Percentiles rank a stretch among this genome's conserved stretches.
Evolutionary conservation across 139 green algal genomes (phyloP).

Genomic region (Volvox reticuliferus): DNA sequence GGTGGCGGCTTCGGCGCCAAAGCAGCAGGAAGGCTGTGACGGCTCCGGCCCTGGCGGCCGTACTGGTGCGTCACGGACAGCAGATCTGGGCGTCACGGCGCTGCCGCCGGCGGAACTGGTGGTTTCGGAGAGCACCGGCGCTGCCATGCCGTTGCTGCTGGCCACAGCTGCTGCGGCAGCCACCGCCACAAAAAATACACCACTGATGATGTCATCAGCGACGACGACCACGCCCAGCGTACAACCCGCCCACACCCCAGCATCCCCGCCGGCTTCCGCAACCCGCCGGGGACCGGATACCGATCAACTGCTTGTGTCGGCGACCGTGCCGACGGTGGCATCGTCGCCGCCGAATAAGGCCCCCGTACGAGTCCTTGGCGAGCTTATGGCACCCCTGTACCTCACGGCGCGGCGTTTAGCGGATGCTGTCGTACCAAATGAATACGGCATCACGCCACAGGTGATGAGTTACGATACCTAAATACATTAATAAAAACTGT

Average conservation of each 20-base stretch:
- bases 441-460: conserved; percentile 82
- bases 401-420: conserved; percentile 77
- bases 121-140: background rate
- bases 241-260: too few species aligned
- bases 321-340: background rate
- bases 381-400: conserved; percentile 62
- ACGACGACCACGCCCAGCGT: too few species aligned
- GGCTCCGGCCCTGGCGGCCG: background rate
- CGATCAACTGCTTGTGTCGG: too few species aligned
- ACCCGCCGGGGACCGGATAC: too few species aligned
- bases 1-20: background rate
- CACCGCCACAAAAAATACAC: too few species aligned
- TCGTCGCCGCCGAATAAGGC: too few species aligned
- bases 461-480: conserved; percentile 5
- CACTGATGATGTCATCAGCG: too few species aligned
- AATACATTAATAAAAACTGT: too few species aligned
- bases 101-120: conserved; percentile 4
- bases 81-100: background rate
- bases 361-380: background rate
- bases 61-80: too few species aligned
- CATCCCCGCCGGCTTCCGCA: too few species aligned
- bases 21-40: background rate
- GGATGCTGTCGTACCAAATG: conserved; percentile 74
- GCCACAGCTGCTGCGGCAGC: background rate
- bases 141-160: background rate